Conservation (phyloP, 768 basidiomycete genomes). For the Strobilomyces confusus region DNA sequence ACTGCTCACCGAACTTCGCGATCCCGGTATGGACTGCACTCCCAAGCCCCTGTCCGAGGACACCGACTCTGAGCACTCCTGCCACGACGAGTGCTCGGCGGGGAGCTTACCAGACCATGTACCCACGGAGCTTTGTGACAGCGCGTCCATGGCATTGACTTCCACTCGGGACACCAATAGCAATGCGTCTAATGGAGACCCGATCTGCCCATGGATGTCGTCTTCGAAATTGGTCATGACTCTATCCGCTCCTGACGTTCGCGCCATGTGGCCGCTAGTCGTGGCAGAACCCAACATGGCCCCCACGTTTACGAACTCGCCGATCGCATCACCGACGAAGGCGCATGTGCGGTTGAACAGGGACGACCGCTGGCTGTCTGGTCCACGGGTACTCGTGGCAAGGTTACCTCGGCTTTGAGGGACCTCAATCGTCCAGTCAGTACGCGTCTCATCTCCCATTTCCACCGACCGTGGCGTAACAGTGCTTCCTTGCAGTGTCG, state of each 20-base stretch:
- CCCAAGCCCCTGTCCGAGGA: conserved; percentile 6
- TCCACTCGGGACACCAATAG: too few species aligned
- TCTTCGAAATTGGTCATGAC: too few species aligned
- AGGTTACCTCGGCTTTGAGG: conserved; percentile 4
- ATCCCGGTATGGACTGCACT: conserved; percentile 7
- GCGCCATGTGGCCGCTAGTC: not conserved
- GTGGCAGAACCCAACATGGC: not conserved
- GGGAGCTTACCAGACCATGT: too few species aligned
- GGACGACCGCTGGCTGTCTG: not conserved
- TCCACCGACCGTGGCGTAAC: too few species aligned
- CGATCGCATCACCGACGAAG: conserved; percentile 1
- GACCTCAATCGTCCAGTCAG: not conserved
- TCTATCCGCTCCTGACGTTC: too few species aligned
- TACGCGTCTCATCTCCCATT: too few species aligned
- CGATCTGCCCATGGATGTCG: too few species aligned
- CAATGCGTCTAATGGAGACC: too few species aligned
- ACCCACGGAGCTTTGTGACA: too few species aligned
- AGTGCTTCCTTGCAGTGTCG: not conserved
- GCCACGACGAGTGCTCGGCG: too few species aligned
- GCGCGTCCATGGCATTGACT: too few species aligned
- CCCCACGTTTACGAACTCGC: not conserved
- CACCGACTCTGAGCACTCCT: too few species aligned
- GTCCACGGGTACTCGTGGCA: not conserved
- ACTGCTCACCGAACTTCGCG: conserved; percentile 14
- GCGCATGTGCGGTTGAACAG: not conserved